phyloP scores from a whole-genome alignment of 1,284 basidiomycete genomes.

The Naganishia sp. region DNA sequence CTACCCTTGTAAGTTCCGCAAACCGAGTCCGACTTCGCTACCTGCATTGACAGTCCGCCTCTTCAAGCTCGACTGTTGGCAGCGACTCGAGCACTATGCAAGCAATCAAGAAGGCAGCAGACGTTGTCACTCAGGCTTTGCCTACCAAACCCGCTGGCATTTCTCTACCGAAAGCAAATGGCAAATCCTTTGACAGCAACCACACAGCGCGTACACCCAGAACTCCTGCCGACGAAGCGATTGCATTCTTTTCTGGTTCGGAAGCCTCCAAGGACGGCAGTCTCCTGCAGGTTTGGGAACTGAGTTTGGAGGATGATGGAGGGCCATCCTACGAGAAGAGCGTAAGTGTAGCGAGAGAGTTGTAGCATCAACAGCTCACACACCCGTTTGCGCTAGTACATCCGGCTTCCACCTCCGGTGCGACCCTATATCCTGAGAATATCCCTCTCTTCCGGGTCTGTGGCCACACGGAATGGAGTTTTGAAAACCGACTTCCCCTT shows the following conservation, averaged over 20 bases:
- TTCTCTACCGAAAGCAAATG: conserved; percentile 19
- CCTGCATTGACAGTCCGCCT: too few species aligned
- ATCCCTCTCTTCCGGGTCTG: conserved; percentile 82
- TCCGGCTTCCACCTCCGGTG: conserved; percentile 88
- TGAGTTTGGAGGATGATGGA: conserved; percentile 82
- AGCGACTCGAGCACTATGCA: conserved; percentile 1
- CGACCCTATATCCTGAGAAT: conserved; percentile 85
- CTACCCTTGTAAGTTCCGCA: too few species aligned
- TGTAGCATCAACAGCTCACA: not conserved
- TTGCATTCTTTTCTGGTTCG: conserved; percentile 76
- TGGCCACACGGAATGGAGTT: conserved; percentile 80
- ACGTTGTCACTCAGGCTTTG: conserved; percentile 25
- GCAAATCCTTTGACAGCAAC: not conserved
- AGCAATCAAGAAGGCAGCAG: conserved; percentile 28
- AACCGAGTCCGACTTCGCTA: too few species aligned
- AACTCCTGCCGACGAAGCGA: conserved; percentile 87
- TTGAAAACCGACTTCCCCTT: conserved; percentile 94
- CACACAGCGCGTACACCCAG: conserved; percentile 59
- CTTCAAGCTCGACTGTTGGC: too few species aligned
- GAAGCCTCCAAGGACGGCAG: conserved; percentile 54
- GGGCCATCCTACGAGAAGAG: conserved; percentile 79
- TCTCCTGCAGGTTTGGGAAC: conserved; percentile 77
- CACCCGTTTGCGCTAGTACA: conserved; percentile 64
- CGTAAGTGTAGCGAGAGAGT: conserved; percentile 58
- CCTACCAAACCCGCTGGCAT: conserved; percentile 13